These are phyloP conservation scores for Neurospora sp. DNA, from an alignment of 495 filamentous ascomycete genomes.

Conservation along the genomic window DNA sequence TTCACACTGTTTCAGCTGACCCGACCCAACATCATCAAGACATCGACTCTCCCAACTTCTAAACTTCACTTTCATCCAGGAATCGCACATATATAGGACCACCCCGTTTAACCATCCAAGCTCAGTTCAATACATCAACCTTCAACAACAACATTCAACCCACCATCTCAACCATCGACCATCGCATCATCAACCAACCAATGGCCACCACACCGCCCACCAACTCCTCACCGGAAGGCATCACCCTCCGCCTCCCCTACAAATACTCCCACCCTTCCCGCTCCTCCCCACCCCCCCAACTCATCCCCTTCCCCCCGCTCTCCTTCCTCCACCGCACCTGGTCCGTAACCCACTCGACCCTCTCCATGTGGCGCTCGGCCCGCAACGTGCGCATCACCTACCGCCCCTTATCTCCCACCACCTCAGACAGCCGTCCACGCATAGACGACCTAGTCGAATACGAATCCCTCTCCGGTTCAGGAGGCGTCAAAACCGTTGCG, in stretches of 20 bases:
- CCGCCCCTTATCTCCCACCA: constrained; percentile 30
- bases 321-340: constrained; percentile 57
- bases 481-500: constrained; percentile 41
- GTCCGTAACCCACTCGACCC: constrained; percentile 66
- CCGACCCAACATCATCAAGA: not conserved
- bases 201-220: not conserved
- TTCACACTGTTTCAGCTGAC: not conserved
- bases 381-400: constrained; percentile 73
- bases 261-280: constrained; percentile 18
- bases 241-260: constrained; percentile 33
- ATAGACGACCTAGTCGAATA: constrained; percentile 63
- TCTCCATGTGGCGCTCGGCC: constrained; percentile 61
- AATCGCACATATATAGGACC: not conserved
- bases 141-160: not conserved
- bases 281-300: constrained; percentile 9
- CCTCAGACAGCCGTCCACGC: constrained; percentile 17
- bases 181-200: not conserved
- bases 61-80: not conserved
- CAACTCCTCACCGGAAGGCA: not conserved
- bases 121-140: not conserved
- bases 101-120: not conserved
- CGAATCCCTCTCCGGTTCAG: constrained; percentile 39
- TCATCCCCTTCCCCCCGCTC: constrained; percentile 41
- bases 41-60: not conserved
- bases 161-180: not conserved